phyloP scores from a whole-genome alignment of 768 basidiomycete genomes.

The Macrolepiota dolichaula region DNA sequence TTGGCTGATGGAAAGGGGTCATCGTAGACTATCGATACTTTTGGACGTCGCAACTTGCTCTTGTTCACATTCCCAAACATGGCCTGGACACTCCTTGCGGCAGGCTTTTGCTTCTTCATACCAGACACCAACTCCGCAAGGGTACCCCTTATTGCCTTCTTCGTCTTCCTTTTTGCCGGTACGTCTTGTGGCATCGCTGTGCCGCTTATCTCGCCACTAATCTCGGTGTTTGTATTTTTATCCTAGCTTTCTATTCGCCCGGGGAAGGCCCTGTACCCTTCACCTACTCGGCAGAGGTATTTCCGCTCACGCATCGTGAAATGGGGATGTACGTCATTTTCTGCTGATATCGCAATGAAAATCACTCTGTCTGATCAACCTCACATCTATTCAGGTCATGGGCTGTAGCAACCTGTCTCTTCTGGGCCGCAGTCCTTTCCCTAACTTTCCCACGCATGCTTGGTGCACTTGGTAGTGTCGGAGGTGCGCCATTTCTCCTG shows the following conservation, averaged over 20 bases:
- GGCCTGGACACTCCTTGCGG: slow-evolving; percentile 69
- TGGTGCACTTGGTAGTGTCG: slow-evolving; percentile 36
- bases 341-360: slow-evolving; percentile 8
- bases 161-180: slow-evolving; percentile 43
- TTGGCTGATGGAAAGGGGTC: slow-evolving; percentile 13
- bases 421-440: slow-evolving; percentile 53
- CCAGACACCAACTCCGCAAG: slow-evolving; percentile 29
- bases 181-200: background rate
- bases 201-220: background rate
- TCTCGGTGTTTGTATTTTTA: background rate
- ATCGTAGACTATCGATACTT: slow-evolving; percentile 60
- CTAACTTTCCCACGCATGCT: slow-evolving; percentile 60
- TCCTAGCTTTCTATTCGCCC: slow-evolving; percentile 64
- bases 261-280: slow-evolving; percentile 92
- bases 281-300: slow-evolving; percentile 89
- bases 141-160: slow-evolving; percentile 39
- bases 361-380: slow-evolving; percentile 19
- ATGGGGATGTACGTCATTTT: slow-evolving; percentile 45
- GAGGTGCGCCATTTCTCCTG: slow-evolving; percentile 20
- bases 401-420: slow-evolving; percentile 49
- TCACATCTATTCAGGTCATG: slow-evolving; percentile 38
- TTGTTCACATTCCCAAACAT: slow-evolving; percentile 80
- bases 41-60: slow-evolving; percentile 73
- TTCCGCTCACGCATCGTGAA: slow-evolving; percentile 79
- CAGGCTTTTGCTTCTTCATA: slow-evolving; percentile 72